These are phyloP conservation scores for Chloranthus sessilifolius DNA, from an alignment of 164 flowering plant genomes.

Conservation along the genomic window DNA sequence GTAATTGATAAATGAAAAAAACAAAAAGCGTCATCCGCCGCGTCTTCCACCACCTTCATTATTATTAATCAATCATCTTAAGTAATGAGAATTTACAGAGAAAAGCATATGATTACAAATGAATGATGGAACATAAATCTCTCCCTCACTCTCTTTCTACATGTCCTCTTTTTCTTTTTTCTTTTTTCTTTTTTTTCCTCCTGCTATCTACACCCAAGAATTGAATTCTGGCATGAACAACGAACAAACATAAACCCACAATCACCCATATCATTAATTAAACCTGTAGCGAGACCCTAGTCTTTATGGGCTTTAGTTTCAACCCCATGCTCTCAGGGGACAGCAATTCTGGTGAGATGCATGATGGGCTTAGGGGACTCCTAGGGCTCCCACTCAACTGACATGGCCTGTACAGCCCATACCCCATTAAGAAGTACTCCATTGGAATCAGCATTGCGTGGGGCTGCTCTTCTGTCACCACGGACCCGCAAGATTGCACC, in stretches of 20 bases:
- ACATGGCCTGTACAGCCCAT: constrained; percentile 66
- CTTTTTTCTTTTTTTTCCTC: no score
- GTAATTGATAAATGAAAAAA: no score
- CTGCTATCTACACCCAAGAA: constrained; percentile 10
- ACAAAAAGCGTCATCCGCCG: no score
- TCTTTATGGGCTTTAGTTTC: constrained; percentile 89
- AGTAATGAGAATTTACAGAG: constrained; percentile 28
- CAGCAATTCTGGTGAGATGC: constrained; percentile 86
- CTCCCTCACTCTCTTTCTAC: constrained; percentile 3
- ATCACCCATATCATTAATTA: neutral
- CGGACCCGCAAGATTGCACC: constrained; percentile 97
- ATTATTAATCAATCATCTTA: constrained; percentile 16
- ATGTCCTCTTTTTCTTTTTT: constrained; percentile 1
- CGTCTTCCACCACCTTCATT: neutral
- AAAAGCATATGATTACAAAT: constrained; percentile 38
- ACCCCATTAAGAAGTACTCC: constrained; percentile 94
- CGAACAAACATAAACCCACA: neutral
- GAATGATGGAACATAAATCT: constrained; percentile 40
- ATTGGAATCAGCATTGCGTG: constrained; percentile 95
- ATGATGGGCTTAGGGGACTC: constrained; percentile 84
- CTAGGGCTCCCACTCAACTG: constrained; percentile 68
- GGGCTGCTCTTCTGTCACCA: constrained; percentile 98
- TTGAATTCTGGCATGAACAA: neutral
- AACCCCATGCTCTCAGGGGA: constrained; percentile 98
- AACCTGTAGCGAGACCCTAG: constrained; percentile 37